phyloP scores from a whole-genome alignment of 768 basidiomycete species.

The Agaricus bisporus region DNA sequence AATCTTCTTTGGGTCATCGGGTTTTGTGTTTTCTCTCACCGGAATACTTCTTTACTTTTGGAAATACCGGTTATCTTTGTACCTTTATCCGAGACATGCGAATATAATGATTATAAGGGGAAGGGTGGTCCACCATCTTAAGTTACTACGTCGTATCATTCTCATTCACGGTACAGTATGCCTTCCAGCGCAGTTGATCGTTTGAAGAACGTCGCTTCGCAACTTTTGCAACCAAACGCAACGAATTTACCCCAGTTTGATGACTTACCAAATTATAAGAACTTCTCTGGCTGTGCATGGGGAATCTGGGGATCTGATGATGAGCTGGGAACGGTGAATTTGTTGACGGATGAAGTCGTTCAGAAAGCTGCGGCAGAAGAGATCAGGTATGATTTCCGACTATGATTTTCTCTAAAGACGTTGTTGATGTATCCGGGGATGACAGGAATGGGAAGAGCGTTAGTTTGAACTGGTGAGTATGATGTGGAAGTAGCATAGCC shows the following conservation, averaged over 20 bases:
- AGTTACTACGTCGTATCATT: too few relatives aligned
- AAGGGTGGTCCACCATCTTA: too few relatives aligned
- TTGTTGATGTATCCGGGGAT: background rate
- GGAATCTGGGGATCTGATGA: conserved; percentile 61
- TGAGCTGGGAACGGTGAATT: conserved; percentile 60
- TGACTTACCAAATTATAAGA: conserved; percentile 41
- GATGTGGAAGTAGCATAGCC: too few relatives aligned
- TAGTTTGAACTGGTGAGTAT: conserved; percentile 54
- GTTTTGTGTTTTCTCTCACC: background rate
- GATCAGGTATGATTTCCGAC: conserved; percentile 29
- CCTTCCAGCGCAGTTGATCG: conserved; percentile 18
- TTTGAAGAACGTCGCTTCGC: conserved; percentile 23
- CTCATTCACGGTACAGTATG: conserved; percentile 13
- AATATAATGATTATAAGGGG: too few relatives aligned
- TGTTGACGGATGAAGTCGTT: conserved; percentile 61
- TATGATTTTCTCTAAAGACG: background rate
- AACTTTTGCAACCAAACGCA: conserved; percentile 14
- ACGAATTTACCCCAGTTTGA: conserved; percentile 27
- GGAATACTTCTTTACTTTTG: background rate
- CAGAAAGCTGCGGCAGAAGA: conserved; percentile 50
- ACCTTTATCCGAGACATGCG: background rate
- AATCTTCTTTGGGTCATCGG: background rate
- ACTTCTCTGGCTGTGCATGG: conserved; percentile 62
- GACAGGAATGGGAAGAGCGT: conserved; percentile 46
- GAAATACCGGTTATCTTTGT: background rate